Evolutionary conservation across 192 early-diverging fungal species (phyloP).

Genomic region (Coemansia sp.): DNA sequence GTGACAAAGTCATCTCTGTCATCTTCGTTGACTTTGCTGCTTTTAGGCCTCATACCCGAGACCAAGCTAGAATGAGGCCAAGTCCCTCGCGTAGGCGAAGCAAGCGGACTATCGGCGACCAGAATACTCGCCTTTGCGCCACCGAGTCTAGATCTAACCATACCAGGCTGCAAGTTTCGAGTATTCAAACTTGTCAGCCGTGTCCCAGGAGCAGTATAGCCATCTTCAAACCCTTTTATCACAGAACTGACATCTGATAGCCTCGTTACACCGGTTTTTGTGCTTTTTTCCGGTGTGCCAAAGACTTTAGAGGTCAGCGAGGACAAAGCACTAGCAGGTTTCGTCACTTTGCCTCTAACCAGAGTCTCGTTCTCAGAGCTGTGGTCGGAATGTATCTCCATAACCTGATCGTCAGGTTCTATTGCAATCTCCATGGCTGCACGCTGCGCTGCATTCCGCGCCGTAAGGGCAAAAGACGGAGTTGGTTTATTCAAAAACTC

Average conservation of each 20-base stretch:
- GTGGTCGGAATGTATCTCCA: slow-evolving; percentile 24
- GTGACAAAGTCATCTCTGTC: neutral
- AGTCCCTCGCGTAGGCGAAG: neutral
- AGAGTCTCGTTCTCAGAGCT: slow-evolving; percentile 19
- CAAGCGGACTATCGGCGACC: no score
- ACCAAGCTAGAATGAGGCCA: neutral
- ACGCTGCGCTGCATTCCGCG: no score
- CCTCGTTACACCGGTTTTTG: no score
- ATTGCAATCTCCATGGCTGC: no score
- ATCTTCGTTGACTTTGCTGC: neutral
- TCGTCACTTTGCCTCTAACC: neutral
- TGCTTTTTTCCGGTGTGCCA: no score
- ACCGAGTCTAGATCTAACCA: no score
- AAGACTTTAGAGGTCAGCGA: no score
- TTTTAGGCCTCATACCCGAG: neutral
- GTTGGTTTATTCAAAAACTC: no score
- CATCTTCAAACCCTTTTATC: neutral
- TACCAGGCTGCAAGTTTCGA: no score
- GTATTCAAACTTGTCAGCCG: neutral
- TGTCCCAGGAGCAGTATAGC: neutral
- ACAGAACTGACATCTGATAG: neutral
- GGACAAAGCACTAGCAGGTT: neutral
- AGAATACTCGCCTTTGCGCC: no score
- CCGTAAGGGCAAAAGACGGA: no score
- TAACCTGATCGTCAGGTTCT: neutral